Evolutionary conservation across 805 yeast species (phyloP).

Genomic region (Cyberlindnera maclurae): DNA sequence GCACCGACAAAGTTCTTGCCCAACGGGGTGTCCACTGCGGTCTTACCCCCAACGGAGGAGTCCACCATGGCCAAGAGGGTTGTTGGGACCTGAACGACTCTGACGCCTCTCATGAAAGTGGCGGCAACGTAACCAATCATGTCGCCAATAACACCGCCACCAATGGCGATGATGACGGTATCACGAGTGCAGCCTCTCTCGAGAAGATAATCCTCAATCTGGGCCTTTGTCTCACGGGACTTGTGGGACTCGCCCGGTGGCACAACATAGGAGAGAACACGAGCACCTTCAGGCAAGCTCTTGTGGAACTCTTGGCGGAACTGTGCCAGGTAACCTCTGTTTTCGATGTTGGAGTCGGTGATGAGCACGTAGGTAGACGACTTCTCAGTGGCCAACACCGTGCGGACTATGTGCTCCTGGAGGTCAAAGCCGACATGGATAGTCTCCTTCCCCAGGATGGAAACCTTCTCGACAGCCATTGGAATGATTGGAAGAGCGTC

Average conservation of each 20-base stretch:
- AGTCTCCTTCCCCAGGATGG: slow-evolving; percentile 73
- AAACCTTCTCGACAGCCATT: slow-evolving; percentile 38
- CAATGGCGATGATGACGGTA: slow-evolving; percentile 88
- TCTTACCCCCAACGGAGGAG: slow-evolving; percentile 96
- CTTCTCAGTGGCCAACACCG: slow-evolving; percentile 50
- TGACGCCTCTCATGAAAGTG: slow-evolving; percentile 96
- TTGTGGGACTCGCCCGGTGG: slow-evolving; percentile 93
- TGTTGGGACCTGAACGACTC: slow-evolving; percentile 91
- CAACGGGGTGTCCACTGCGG: slow-evolving; percentile 93
- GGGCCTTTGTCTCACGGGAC: slow-evolving; percentile 82
- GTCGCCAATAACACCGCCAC: slow-evolving; percentile 98
- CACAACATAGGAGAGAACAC: slow-evolving; percentile 68
- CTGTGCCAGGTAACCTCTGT: slow-evolving; percentile 52
- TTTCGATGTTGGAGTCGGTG: slow-evolving; percentile 74
- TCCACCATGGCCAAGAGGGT: slow-evolving; percentile 95
- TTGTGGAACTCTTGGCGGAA: slow-evolving; percentile 37
- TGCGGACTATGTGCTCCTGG: slow-evolving; percentile 63
- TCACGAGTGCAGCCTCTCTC: slow-evolving; percentile 89
- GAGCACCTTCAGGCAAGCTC: slow-evolving; percentile 42
- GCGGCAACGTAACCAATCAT: slow-evolving; percentile 99
- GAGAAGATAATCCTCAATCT: slow-evolving; percentile 84
- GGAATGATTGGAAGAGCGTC: too few species aligned
- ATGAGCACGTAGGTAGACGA: slow-evolving; percentile 91
- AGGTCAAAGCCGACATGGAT: slow-evolving; percentile 89
- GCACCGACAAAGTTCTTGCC: slow-evolving; percentile 97